phyloP scores from a whole-genome alignment of 768 basidiomycete genomes.

The Dictyophora rubrovolvata region DNA sequence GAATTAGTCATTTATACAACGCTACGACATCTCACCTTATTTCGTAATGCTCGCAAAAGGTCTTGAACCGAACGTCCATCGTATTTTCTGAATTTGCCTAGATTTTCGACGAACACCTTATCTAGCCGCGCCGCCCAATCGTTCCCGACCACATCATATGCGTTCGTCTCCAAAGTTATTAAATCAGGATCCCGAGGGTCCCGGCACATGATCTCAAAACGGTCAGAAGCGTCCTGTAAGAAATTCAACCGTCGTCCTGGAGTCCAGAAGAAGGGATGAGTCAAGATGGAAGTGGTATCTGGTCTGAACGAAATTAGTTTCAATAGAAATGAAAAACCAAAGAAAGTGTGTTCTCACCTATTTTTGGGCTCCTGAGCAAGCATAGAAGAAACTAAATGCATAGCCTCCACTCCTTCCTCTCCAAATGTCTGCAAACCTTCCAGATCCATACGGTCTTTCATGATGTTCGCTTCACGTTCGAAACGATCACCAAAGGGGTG shows the following conservation, averaged over 20 bases:
- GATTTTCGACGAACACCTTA: conserved; percentile 82
- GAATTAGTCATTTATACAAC: not conserved
- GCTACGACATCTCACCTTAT: conserved; percentile 56
- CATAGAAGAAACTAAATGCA: conserved; percentile 71
- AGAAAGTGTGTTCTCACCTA: conserved; percentile 38
- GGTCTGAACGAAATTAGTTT: conserved; percentile 42
- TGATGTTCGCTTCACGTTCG: conserved; percentile 89
- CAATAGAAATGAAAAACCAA: conserved; percentile 11
- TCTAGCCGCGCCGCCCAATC: conserved; percentile 89
- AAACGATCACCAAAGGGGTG: conserved; percentile 94
- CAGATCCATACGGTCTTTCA: conserved; percentile 68
- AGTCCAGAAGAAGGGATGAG: conserved; percentile 98
- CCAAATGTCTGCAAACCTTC: conserved; percentile 69
- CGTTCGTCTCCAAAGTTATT: conserved; percentile 61
- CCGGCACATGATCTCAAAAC: conserved; percentile 95
- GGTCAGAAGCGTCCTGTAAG: conserved; percentile 95
- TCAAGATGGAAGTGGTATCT: conserved; percentile 74
- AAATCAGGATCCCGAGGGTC: conserved; percentile 78
- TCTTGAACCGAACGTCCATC: conserved; percentile 88
- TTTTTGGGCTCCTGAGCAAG: conserved; percentile 62
- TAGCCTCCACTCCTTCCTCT: conserved; percentile 90
- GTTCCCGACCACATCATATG: conserved; percentile 63
- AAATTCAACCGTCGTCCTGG: conserved; percentile 76
- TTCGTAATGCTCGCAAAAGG: conserved; percentile 82
- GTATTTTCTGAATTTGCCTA: conserved; percentile 97